Evolutionary conservation across 768 basidiomycete genomes (phyloP).

Genomic region (Mycena epipterygia): DNA sequence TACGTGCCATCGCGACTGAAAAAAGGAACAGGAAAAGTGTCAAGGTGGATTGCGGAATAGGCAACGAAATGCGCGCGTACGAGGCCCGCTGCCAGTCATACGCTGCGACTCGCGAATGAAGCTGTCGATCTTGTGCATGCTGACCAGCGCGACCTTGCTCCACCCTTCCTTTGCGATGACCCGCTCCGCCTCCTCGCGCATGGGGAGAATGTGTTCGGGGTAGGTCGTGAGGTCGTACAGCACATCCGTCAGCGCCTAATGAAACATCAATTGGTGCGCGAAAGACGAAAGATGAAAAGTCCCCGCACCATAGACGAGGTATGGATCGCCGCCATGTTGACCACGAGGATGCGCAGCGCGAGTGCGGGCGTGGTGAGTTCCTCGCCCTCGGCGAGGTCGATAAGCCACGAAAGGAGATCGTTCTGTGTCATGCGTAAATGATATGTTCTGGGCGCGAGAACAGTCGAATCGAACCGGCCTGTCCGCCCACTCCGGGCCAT

Average conservation of each 20-base stretch:
- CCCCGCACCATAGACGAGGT: neutral
- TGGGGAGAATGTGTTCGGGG: too few species aligned
- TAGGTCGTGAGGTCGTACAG: neutral
- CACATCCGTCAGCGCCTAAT: conserved; percentile 24
- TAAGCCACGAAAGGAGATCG: conserved; percentile 15
- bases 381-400: conserved; percentile 4
- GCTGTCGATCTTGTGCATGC: conserved; percentile 18
- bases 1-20: conserved; percentile 43
- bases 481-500: conserved; percentile 44
- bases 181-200: conserved; percentile 10
- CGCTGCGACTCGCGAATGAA: conserved; percentile 8
- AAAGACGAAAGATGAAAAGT: neutral
- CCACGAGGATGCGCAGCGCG: neutral
- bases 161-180: conserved; percentile 3
- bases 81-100: neutral
- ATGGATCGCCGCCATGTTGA: neutral
- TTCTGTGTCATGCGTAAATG: neutral
- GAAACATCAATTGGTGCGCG: neutral
- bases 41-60: neutral
- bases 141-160: neutral
- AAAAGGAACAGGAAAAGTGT: too few species aligned
- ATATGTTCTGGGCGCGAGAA: neutral
- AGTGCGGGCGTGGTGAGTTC: neutral
- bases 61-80: neutral
- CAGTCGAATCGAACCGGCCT: conserved; percentile 46